Base-by-base conservation (phyloP, 1,284 basidiomycete species). In the Caloboletus firmus region DNA sequence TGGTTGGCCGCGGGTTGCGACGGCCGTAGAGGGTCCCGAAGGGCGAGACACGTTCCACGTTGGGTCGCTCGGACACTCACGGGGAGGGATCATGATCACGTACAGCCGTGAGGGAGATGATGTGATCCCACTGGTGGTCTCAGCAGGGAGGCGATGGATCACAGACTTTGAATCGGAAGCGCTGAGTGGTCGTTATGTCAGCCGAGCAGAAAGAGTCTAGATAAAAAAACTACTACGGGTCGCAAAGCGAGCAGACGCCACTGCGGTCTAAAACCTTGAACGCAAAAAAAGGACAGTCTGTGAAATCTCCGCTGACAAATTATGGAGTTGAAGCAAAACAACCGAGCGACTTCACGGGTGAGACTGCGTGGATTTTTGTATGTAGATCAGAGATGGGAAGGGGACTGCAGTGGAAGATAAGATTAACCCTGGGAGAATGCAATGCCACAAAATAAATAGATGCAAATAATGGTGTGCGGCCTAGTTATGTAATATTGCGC, bases 401-500 rank as follows among this genome's bases (percentile, higher is more conserved):
- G 34, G 47, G 40, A 44, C 31, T 36, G 46, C 50, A 52, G 62
- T 55, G 54, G 59, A 58, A 68, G 69, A 70, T 70, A 70, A 67
- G 68, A 70, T 70, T 70, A 63, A 56, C 64, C 69, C 65, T 69
- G 66, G 53, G 64, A 64, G 46, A 26, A 30, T 45, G 12, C 28
- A 30, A 32, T 57, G 69, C 66, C 68, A 66, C 62, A 52, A 52
- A 58, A 50, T 18, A 65, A 63, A 67, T 0, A 64, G 0, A 0
- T 20, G 17, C 46, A 67, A 69, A 69, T 44, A 50, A 11, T 52
- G 20, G 39, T 45, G 61, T 67, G 61, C 54, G 26, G 8, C 40
- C n/a, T n/a, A 35, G 59, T 66, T n/a, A 70, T 63, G 68, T 68
- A 70, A 67, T 70, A 53, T 32, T 40, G 26, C 18, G 32, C 54